Conservation (phyloP, 768 basidiomycete species). For the Lactarius quietus region DNA sequence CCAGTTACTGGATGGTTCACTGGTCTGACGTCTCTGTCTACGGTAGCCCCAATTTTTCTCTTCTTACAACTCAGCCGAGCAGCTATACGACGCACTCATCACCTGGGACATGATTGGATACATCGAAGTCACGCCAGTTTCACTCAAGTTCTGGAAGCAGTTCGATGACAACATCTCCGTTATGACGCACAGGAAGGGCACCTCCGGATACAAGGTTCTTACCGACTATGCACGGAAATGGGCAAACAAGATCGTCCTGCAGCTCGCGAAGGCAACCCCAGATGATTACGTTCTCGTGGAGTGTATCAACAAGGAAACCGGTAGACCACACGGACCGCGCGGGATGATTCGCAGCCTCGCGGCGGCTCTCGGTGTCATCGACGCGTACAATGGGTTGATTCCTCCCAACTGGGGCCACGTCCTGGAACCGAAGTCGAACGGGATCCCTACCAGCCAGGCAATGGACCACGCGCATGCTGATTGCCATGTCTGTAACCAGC, state of each 20-base stretch:
- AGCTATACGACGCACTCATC: slow-evolving; percentile 31
- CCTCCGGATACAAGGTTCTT: background rate
- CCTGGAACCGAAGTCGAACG: background rate
- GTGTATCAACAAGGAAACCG: slow-evolving; percentile 9
- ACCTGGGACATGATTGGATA: slow-evolving; percentile 29
- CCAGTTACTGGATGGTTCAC: background rate
- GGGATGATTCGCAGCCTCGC: slow-evolving; percentile 23
- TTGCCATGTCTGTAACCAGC: background rate
- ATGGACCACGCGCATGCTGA: background rate
- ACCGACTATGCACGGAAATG: slow-evolving; percentile 2
- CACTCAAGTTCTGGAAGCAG: slow-evolving; percentile 32
- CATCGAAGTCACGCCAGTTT: slow-evolving; percentile 31
- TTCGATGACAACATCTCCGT: background rate
- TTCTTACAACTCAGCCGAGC: slow-evolving; percentile 32
- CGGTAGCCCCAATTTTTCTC: slow-evolving; percentile 32
- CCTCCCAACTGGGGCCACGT: slow-evolving; percentile 24
- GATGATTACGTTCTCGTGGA: slow-evolving; percentile 17
- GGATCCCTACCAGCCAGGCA: background rate
- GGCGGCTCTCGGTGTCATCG: slow-evolving; percentile 10
- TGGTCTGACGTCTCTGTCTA: background rate
- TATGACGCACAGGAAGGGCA: slow-evolving; percentile 3
- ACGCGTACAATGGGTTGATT: slow-evolving; percentile 5
- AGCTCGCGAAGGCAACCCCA: slow-evolving; percentile 17
- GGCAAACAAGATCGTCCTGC: slow-evolving; percentile 23
- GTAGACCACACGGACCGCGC: slow-evolving; percentile 18